These are phyloP conservation scores for Colletotrichum graminicola DNA, from an alignment of 2,329 filamentous ascomycete genomes.

Conservation along the genomic window DNA sequence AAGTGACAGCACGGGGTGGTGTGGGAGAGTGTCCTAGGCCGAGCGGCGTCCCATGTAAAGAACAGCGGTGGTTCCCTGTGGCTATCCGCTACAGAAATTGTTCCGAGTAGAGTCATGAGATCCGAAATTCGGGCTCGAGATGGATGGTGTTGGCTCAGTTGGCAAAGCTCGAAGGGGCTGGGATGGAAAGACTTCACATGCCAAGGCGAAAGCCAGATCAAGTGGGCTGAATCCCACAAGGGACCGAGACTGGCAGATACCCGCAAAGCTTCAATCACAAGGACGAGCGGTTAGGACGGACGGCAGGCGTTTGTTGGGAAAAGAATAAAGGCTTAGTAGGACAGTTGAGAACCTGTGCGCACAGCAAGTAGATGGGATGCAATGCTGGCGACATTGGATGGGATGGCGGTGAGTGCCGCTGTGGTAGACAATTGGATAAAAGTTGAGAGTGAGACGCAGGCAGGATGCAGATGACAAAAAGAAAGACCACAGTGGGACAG, in stretches of 20 bases:
- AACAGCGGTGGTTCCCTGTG: neutral
- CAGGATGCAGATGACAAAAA: slow-evolving; percentile 9
- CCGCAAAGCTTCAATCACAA: slow-evolving; percentile 16
- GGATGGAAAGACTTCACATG: slow-evolving; percentile 25
- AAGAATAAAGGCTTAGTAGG: neutral
- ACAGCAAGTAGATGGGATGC: slow-evolving; percentile 21
- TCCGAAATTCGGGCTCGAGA: neutral
- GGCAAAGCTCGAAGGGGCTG: slow-evolving; percentile 5
- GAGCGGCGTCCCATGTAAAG: slow-evolving; percentile 12
- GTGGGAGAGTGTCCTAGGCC: slow-evolving; percentile 11
- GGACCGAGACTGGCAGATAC: neutral
- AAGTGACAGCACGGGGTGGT: slow-evolving; percentile 19
- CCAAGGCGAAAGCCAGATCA: slow-evolving; percentile 5
- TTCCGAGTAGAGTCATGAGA: neutral
- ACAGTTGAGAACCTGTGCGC: neutral
- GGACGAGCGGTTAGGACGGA: neutral
- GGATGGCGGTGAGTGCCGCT: slow-evolving; percentile 24
- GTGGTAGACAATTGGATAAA: slow-evolving; percentile 4
- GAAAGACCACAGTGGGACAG: too few relatives aligned
- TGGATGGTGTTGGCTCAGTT: slow-evolving; percentile 17
- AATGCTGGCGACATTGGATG: slow-evolving; percentile 36
- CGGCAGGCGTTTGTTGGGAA: slow-evolving; percentile 1
- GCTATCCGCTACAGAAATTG: slow-evolving; percentile 1
- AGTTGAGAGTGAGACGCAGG: slow-evolving; percentile 1
- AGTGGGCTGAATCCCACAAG: slow-evolving; percentile 9